Base-by-base conservation (phyloP, 2,329 filamentous ascomycete genomes). In the Trichoderma pleuroti region DNA sequence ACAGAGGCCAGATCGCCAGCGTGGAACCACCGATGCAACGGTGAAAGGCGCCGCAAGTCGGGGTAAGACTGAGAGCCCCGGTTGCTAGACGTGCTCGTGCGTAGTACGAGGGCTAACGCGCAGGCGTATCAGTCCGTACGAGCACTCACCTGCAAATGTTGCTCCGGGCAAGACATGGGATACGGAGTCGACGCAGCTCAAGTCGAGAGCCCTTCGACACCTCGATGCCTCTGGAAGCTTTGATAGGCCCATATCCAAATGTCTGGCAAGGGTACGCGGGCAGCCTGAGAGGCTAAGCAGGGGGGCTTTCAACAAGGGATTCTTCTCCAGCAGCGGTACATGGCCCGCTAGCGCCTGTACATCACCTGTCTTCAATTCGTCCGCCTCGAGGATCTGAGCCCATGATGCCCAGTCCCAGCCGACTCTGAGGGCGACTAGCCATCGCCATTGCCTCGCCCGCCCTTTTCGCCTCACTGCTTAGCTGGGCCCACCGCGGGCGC, bases 1-100 rank as follows among this genome's bases (percentile, higher is more conserved):
- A 71, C 66, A 59, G 28, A 68, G 36, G 69, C 52, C 69, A 70
- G 70, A 70, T 71, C 70, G 70, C 59, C 65, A 64, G 70, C 52
- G 70, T 71, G 70, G 65, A 71, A 71, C 70, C 57, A 66, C 24
- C 69, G 30, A 67, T 71, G 69, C 69, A 67, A 68, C 63, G 63
- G 63, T 71, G 57, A 71, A 39, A 34, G 52, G 60, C 36, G 68
- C 70, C 63, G 63, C 63, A 67, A 46, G 70, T 68, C 63, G 63
- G 62, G 56, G 57, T 60, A 59, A 57, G 28, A 57, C n/a, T 49
- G 49, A 56, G 28, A 57, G 61, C 61, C 36, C 65, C n/a, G 26
- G 42, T 49, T 49, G 56, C 16, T 24, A n/a, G n/a, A n/a, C n/a
- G 3, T 28, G 26, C 26, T 28, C 34, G 56, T n/a, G 14, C 39